Evolutionary conservation across 2,329 filamentous ascomycete species (phyloP).

Genomic region (Didymella lethalis): DNA sequence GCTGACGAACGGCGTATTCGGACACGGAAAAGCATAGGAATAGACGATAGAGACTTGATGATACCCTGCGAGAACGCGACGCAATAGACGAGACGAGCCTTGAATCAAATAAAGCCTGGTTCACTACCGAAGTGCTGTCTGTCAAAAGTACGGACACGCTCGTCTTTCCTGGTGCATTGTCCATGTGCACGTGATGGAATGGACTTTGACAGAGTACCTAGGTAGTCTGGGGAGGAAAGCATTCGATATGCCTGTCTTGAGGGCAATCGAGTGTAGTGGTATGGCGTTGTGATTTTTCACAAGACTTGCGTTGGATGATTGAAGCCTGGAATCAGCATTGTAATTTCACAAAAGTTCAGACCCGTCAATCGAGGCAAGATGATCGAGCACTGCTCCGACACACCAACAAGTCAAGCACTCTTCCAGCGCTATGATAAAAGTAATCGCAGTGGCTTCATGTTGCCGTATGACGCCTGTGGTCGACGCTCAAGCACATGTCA

Average conservation of each 20-base stretch:
- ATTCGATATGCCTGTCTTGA: not conserved
- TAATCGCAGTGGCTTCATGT: no score
- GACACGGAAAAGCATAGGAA: conserved; percentile 24
- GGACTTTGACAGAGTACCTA: not conserved
- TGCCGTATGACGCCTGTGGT: no score
- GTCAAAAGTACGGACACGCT: conserved; percentile 21
- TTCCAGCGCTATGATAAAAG: no score
- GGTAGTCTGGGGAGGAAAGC: not conserved
- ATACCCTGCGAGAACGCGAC: conserved; percentile 33
- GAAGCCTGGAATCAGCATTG: not conserved
- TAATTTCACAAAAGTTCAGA: no score
- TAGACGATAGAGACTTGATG: conserved; percentile 36
- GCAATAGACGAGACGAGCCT: conserved; percentile 20
- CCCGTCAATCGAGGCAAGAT: no score
- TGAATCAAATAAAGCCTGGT: conserved; percentile 9
- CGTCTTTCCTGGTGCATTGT: no score
- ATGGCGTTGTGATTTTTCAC: not conserved
- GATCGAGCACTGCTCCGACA: no score
- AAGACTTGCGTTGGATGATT: not conserved
- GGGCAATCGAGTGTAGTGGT: not conserved
- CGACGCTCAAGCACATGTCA: not conserved
- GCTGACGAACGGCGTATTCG: conserved; percentile 1
- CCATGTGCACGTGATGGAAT: not conserved
- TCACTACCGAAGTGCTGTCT: conserved; percentile 37
- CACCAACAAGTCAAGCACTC: no score